Base-by-base conservation (phyloP, 2,329 filamentous ascomycete species). In the Trichoderma lentiforme region DNA sequence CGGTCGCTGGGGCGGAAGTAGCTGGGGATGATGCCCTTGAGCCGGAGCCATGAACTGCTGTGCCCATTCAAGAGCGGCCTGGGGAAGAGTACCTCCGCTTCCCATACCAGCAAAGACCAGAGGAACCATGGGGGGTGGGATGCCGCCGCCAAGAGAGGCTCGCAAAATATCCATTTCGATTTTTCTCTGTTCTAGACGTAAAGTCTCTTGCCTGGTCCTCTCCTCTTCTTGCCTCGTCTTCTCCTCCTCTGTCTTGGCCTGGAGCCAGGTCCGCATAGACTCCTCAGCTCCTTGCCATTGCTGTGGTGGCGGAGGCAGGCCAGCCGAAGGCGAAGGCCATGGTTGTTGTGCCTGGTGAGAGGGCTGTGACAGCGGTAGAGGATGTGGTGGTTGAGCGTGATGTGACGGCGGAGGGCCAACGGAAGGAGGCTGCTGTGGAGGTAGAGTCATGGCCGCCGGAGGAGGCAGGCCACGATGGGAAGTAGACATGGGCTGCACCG, bases 211-310 rank as follows among this genome's bases (percentile, higher is more conserved):
- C 57, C 84, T 84, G 26, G 87, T 89, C 76, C 87, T 91, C 81
- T 94, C 91, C 80, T 94, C 91, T 80, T 94, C 92, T 81, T 93
- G 92, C 78, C 84, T 90, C 73, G 90, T 87, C 78, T 86, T 89
- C 77, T 94, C 92, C 78, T 94, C 92, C 80, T 94, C 92, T 0
- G 89, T 84, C 80, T 91, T 93, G 68, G 92, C 90, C 70, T 87
- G 82, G 26, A 94, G 83, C 92, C 92, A 94, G 70, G 86, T 87
- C 73, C 87, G 89, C 90, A 93, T 92, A 3, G 89, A 87, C 47
- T 93, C 91, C 77, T 93, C 91, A 39, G 87, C 85, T 62, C 87
- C 87, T 77, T 91, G 88, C 87, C 90, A 92, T 79, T 90, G 87
- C 53, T 88, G 86, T 32, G 91, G 89, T 34, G 88, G 87, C 2